Conservation (phyloP, 2,329 filamentous ascomycete species). For the Tolypocladium sp. region DNA sequence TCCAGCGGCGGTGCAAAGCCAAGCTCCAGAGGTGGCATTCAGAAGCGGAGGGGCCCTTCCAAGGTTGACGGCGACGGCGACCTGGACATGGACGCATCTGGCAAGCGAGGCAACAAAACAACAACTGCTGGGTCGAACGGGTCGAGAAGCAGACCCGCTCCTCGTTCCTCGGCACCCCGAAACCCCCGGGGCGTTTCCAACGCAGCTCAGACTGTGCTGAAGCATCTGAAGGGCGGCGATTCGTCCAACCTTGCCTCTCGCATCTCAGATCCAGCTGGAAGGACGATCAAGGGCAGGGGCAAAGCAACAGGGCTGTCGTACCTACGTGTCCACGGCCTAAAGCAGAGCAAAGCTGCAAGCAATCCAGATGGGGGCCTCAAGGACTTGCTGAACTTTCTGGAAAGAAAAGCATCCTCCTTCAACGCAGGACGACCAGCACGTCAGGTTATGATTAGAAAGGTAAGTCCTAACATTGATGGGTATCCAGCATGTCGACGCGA, state of each 20-base stretch:
- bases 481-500: slow-evolving; percentile 4
- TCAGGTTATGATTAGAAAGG: slow-evolving; percentile 63
- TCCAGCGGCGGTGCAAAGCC: slow-evolving; percentile 18
- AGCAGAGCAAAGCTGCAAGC: slow-evolving; percentile 56
- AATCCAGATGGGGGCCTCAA: slow-evolving; percentile 60
- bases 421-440: slow-evolving; percentile 32
- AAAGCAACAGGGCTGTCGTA: slow-evolving; percentile 16
- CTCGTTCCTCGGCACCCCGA: slow-evolving; percentile 2
- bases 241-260: slow-evolving; percentile 22
- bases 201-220: slow-evolving; percentile 33
- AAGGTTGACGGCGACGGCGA: slow-evolving; percentile 48
- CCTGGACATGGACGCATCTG: slow-evolving; percentile 44
- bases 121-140: slow-evolving; percentile 15
- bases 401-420: slow-evolving; percentile 57
- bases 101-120: slow-evolving; percentile 23
- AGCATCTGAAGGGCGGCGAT: slow-evolving; percentile 28
- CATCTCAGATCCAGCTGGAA: slow-evolving; percentile 20
- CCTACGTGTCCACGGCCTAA: slow-evolving; percentile 52
- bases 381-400: slow-evolving; percentile 57
- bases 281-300: slow-evolving; percentile 12
- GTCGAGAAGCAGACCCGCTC: slow-evolving; percentile 18
- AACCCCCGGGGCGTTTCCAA: slow-evolving; percentile 21
- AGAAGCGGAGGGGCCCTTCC: slow-evolving; percentile 33
- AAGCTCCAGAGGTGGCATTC: slow-evolving; percentile 37
- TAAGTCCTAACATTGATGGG: slow-evolving; percentile 45